Evolutionary conservation across 2,329 filamentous ascomycete species (phyloP).

Genomic region (Blumeria hordei): DNA sequence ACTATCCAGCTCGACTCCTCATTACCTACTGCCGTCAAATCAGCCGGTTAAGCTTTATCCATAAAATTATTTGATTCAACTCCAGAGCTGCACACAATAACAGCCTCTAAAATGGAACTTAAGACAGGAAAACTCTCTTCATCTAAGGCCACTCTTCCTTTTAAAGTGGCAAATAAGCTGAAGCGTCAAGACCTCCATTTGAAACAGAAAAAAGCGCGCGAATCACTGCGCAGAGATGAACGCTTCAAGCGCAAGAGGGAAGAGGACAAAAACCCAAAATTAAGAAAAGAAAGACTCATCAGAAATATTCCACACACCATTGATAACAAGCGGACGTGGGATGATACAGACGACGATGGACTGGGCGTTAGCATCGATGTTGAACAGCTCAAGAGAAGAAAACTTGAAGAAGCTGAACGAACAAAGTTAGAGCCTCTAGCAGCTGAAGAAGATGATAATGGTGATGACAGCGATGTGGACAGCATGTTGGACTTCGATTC

Average conservation of each 20-base stretch:
- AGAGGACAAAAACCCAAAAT: slow-evolving; percentile 58
- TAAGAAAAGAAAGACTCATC: slow-evolving; percentile 48
- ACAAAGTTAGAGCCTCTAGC: slow-evolving; percentile 20
- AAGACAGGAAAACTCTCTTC: slow-evolving; percentile 20
- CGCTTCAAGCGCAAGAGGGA: slow-evolving; percentile 61
- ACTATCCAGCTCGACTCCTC: neutral
- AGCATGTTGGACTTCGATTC: slow-evolving; percentile 52
- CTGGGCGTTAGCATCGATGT: slow-evolving; percentile 29
- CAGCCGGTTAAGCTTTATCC: neutral
- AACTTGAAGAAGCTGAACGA: slow-evolving; percentile 25
- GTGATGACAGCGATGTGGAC: slow-evolving; percentile 49
- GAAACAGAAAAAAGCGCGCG: slow-evolving; percentile 52
- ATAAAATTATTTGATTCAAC: neutral
- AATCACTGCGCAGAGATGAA: slow-evolving; percentile 50
- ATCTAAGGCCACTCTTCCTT: slow-evolving; percentile 21
- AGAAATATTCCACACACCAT: slow-evolving; percentile 61
- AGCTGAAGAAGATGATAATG: slow-evolving; percentile 24
- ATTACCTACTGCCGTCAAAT: slow-evolving; percentile 5
- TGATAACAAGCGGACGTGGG: slow-evolving; percentile 77
- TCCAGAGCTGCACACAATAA: slow-evolving; percentile 1
- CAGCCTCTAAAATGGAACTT: slow-evolving; percentile 21
- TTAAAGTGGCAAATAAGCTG: slow-evolving; percentile 50
- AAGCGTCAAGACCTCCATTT: slow-evolving; percentile 57
- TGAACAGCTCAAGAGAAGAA: slow-evolving; percentile 31
- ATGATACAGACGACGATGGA: slow-evolving; percentile 42